Percentiles rank a stretch among this genome's conserved stretches.
Evolutionary conservation across 2,329 filamentous ascomycete genomes (phyloP).

Genomic region (Penicillium decumbens): DNA sequence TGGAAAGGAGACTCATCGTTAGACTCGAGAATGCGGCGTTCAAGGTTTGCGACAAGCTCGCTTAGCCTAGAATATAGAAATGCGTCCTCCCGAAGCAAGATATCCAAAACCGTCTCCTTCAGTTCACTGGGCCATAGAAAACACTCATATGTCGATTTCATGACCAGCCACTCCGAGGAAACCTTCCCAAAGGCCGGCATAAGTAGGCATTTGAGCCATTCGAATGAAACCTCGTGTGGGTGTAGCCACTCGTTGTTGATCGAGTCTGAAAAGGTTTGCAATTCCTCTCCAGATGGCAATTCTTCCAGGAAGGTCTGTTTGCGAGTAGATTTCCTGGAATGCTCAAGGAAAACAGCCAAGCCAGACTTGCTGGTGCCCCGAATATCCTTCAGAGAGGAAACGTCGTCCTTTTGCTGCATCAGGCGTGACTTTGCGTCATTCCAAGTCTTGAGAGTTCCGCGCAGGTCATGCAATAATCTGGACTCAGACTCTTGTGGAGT

Average conservation of each 20-base stretch:
- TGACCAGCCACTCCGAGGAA: conserved; percentile 13
- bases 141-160: conserved; percentile 49
- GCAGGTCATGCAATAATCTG: conserved; percentile 43
- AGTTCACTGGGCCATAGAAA: conserved; percentile 53
- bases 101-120: conserved; percentile 52
- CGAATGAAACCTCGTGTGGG: conserved; percentile 50
- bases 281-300: conserved; percentile 37
- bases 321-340: conserved; percentile 47
- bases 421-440: conserved; percentile 42
- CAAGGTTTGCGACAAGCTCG: conserved; percentile 30
- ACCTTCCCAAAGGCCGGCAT: conserved; percentile 35
- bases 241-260: conserved; percentile 48
- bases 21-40: conserved; percentile 25
- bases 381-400: conserved; percentile 47
- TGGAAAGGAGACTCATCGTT: conserved; percentile 19
- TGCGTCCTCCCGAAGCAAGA: conserved; percentile 53
- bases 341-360: conserved; percentile 54
- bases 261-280: conserved; percentile 40
- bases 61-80: conserved; percentile 45
- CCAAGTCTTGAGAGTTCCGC: conserved; percentile 42
- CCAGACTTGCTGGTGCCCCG: conserved; percentile 47
- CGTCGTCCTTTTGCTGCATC: conserved; percentile 47
- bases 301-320: conserved; percentile 38
- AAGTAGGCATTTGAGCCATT: conserved; percentile 52
- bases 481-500: conserved; percentile 20